Base-by-base conservation (phyloP, 257 asterid species). In the Rubia yunnanensis region DNA sequence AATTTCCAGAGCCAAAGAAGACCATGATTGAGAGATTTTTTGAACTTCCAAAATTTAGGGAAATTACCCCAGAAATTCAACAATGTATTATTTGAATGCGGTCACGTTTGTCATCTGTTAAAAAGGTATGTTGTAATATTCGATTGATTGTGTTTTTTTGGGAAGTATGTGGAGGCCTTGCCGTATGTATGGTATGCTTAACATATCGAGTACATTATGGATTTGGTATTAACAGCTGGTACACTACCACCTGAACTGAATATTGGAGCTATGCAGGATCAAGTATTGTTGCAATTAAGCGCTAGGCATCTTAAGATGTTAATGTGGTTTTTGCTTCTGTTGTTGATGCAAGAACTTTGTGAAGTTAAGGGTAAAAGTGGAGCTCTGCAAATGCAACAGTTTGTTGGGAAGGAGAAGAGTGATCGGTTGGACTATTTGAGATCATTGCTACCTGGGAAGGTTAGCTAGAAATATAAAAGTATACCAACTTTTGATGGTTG, bases 351-450 rank as follows among this genome's bases (percentile, higher is more conserved):
- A 97, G 98, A 92, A 77, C 96, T 92, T 76, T 87, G 68, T 58
- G 96, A 87, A 77, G 95, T 83, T 49, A 84, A 87, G 84, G 79
- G 97, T 80, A 92, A 87, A 81, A 84, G 78, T 73, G 92, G 89
- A 55, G 98, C 98, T 69, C 91, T 92, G 72, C 98, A 92, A 81
- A 87, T 92, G 98, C 98, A 92, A 79, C 96, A 86, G 77, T 87
- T 92, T 84, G 97, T 87, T 17, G 96, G 98, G 53, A 96, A 89
- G 73, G 98, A 92, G 78, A 82, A 92, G 78, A 92, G 89, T 73
- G 98, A 92, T 72, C 79, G 89, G 73, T 80, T 92, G 84, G 96
- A 92, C 74, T 92, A 87, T 68, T 72, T 92, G 76, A 84, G 98
- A 81, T 92, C 98, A 53, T 72, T 92, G 81, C 85, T 75, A 58